phyloP scores from a whole-genome alignment of 73 alveolate species.

The Uronychia setigera region DNA sequence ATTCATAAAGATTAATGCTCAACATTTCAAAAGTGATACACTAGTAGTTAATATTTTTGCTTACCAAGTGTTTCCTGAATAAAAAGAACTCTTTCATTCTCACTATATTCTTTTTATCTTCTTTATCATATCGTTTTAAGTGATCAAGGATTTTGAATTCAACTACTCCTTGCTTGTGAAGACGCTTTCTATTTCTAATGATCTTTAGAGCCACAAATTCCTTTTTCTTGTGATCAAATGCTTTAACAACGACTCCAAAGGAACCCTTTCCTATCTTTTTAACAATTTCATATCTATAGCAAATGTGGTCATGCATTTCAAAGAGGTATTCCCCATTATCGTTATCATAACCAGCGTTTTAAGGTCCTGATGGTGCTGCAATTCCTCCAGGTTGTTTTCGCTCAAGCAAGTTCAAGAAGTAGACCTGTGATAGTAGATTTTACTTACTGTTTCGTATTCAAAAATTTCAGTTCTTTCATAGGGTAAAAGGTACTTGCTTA shows the following conservation, averaged over 20 bases:
- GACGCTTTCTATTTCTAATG: slow-evolving; percentile 71
- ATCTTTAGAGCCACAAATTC: slow-evolving; percentile 72
- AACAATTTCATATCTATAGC: slow-evolving; percentile 55
- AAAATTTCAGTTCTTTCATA: not conserved
- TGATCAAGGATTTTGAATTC: slow-evolving; percentile 72
- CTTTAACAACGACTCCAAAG: slow-evolving; percentile 60
- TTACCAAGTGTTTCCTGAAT: slow-evolving; percentile 62
- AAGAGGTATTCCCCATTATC: slow-evolving; percentile 50
- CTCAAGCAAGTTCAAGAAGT: not conserved
- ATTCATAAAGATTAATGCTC: slow-evolving; percentile 83
- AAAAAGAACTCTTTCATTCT: slow-evolving; percentile 76
- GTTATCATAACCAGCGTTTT: slow-evolving; percentile 6
- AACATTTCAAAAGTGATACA: slow-evolving; percentile 84
- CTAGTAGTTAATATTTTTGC: not conserved
- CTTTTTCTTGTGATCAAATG: slow-evolving; percentile 66
- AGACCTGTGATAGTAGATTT: not conserved
- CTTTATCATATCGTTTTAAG: slow-evolving; percentile 67
- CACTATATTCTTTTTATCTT: slow-evolving; percentile 70
- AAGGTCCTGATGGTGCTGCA: not conserved
- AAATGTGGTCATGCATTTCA: slow-evolving; percentile 51
- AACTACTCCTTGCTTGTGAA: slow-evolving; percentile 69
- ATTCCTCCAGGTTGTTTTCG: not conserved
- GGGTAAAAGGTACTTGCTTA: not conserved
- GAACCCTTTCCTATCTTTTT: slow-evolving; percentile 60
- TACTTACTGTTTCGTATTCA: not conserved